Evolutionary conservation across 2,329 filamentous ascomycete species (phyloP).

Genomic region (Scedosporium aurantiacum): DNA sequence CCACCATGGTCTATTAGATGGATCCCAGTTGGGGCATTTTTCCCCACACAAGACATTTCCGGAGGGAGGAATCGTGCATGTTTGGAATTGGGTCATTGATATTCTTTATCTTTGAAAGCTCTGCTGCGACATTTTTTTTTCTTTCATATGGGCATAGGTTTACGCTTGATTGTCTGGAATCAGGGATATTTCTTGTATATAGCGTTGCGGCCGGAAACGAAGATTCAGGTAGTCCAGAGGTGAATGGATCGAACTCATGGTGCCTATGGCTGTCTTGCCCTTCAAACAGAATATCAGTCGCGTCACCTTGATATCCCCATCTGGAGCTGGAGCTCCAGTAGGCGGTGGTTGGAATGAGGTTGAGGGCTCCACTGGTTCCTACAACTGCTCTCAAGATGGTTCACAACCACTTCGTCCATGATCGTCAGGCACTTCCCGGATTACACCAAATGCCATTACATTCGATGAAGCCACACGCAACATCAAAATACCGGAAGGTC

Average conservation of each 20-base stretch:
- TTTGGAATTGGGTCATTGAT: not conserved
- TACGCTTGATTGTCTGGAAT: not conserved
- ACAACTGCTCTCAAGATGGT: no score
- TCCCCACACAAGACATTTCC: not conserved
- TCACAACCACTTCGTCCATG: no score
- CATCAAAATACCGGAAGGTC: no score
- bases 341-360: no score
- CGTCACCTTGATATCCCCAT: not conserved
- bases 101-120: not conserved
- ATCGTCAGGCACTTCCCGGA: no score
- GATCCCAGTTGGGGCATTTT: not conserved
- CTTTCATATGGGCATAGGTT: not conserved
- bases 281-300: not conserved
- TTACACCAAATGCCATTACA: no score
- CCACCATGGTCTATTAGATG: not conserved
- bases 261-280: not conserved
- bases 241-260: not conserved
- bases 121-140: not conserved
- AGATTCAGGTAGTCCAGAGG: not conserved
- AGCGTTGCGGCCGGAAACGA: not conserved
- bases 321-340: no score
- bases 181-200: not conserved
- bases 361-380: no score
- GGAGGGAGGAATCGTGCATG: not conserved
- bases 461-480: no score